Evolutionary conservation across 345 rosid species (phyloP).

Genomic region (Rubroshorea leprosula): DNA sequence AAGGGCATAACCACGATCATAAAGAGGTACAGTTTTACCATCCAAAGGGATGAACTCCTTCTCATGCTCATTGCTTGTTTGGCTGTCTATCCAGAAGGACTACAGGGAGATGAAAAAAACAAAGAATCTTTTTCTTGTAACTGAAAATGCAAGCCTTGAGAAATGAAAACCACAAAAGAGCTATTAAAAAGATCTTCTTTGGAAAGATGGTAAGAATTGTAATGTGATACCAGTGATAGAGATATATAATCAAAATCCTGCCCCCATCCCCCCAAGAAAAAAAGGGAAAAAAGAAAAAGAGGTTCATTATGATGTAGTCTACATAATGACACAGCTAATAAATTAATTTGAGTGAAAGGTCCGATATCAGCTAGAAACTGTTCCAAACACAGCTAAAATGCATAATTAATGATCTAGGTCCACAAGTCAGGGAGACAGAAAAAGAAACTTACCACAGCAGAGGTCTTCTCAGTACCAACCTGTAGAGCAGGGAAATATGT

Average conservation of each 20-base stretch:
- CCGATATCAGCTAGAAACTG: not conserved
- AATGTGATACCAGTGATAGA: not conserved
- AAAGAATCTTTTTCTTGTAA: not conserved
- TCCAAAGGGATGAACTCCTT: slow-evolving; percentile 38
- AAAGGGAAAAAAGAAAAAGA: not conserved
- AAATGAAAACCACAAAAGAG: not conserved
- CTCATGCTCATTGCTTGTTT: slow-evolving; percentile 32
- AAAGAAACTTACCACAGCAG: slow-evolving; percentile 63
- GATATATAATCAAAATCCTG: not conserved
- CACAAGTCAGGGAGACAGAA: slow-evolving; percentile 1
- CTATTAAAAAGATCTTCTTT: not conserved
- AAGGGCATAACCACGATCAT: slow-evolving; percentile 78
- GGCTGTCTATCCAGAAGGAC: slow-evolving; percentile 86
- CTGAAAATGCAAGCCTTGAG: not conserved
- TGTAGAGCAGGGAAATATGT: slow-evolving; percentile 78
- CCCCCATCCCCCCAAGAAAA: too few relatives aligned
- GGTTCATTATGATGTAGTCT: not conserved
- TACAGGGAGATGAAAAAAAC: slow-evolving; percentile 33
- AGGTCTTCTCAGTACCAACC: slow-evolving; percentile 56
- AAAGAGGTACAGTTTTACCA: slow-evolving; percentile 58
- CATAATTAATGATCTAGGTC: not conserved
- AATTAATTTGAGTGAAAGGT: not conserved
- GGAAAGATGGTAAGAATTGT: slow-evolving; percentile 4
- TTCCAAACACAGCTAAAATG: not conserved
- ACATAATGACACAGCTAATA: not conserved